A percentile compares a stretch with the other conserved stretches of the same genome.
Evolutionary conservation across 176 grass and related monocot species (phyloP).

Genomic region (Thinopyrum elongatum): DNA sequence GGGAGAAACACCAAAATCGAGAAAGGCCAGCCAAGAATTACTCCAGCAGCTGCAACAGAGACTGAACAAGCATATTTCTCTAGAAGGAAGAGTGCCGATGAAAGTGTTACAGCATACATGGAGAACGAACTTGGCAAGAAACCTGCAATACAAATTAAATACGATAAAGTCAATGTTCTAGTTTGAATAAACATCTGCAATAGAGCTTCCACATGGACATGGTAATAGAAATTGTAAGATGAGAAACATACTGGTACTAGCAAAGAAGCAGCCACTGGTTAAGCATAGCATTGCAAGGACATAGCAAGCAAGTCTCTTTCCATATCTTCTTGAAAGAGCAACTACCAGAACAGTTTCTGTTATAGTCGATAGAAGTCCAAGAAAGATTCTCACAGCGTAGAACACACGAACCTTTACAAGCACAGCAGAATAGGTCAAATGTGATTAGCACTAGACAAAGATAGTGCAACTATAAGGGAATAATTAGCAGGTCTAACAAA

Average conservation of each 20-base stretch:
- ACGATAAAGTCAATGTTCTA: not conserved
- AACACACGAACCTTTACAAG: constrained; percentile 76
- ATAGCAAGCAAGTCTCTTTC: constrained; percentile 90
- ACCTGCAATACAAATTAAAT: constrained; percentile 47
- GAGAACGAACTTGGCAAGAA: constrained; percentile 99
- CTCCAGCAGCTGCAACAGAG: constrained; percentile 76
- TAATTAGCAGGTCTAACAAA: constrained; percentile 7
- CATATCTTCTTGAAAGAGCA: constrained; percentile 91
- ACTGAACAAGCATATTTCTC: constrained; percentile 78
- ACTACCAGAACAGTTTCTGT: constrained; percentile 86
- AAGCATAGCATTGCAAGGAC: constrained; percentile 90
- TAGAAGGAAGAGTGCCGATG: constrained; percentile 87
- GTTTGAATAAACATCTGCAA: constrained; percentile 11
- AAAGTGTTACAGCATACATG: constrained; percentile 97
- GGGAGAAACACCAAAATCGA: constrained; percentile 92
- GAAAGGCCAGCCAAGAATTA: constrained; percentile 99
- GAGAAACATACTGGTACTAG: constrained; percentile 84
- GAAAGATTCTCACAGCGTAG: constrained; percentile 93
- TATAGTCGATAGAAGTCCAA: constrained; percentile 89
- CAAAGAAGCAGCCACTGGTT: constrained; percentile 98
- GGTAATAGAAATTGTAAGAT: constrained; percentile 20
- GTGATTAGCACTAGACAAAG: constrained; percentile 16
- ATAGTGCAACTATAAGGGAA: not conserved
- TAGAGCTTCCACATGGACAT: constrained; percentile 15
- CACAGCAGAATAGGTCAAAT: constrained; percentile 22